A percentile compares a stretch with the other conserved stretches of the same genome.
These are phyloP conservation scores for Cladosporium sp. DNA, from an alignment of 2,329 filamentous ascomycete genomes.

Conservation along the genomic window DNA sequence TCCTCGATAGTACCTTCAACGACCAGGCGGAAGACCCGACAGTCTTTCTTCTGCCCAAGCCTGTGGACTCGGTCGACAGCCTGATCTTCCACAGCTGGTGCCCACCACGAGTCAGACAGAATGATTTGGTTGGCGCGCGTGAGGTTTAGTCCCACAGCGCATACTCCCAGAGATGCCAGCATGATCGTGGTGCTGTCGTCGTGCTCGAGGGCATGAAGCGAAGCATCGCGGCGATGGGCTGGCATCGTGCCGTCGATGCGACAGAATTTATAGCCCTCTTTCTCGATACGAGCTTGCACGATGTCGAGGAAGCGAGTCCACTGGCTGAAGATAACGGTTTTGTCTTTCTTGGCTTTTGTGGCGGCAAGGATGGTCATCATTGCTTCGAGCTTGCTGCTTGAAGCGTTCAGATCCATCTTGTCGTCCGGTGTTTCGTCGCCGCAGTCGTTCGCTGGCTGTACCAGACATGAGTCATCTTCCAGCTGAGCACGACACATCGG, in stretches of 20 bases:
- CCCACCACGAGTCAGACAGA: conserved; percentile 84
- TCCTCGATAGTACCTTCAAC: conserved; percentile 80
- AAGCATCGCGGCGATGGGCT: conserved; percentile 64
- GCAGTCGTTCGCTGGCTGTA: conserved; percentile 56
- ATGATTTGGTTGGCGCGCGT: conserved; percentile 83
- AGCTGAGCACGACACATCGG: conserved; percentile 77
- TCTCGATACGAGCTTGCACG: conserved; percentile 63
- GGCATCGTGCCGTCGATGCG: conserved; percentile 80
- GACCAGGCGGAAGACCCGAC: conserved; percentile 75
- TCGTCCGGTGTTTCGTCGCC: conserved; percentile 47
- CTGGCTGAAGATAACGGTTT: conserved; percentile 71
- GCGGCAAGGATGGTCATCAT: conserved; percentile 71
- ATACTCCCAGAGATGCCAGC: conserved; percentile 77
- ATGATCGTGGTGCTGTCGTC: conserved; percentile 68
- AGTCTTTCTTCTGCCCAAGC: conserved; percentile 74
- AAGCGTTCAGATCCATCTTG: conserved; percentile 52
- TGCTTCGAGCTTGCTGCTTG: conserved; percentile 79
- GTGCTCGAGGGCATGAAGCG: conserved; percentile 63
- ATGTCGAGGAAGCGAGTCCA: conserved; percentile 73
- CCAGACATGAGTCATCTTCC: conserved; percentile 55
- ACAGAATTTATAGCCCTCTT: conserved; percentile 58
- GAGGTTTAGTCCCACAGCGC: conserved; percentile 80
- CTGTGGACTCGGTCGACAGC: conserved; percentile 85
- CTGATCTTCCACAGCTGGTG: conserved; percentile 87
- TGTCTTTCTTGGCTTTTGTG: conserved; percentile 58